Evolutionary conservation across 495 filamentous ascomycete species (phyloP).

Genomic region (Hypomontagnella submonticulosa): DNA sequence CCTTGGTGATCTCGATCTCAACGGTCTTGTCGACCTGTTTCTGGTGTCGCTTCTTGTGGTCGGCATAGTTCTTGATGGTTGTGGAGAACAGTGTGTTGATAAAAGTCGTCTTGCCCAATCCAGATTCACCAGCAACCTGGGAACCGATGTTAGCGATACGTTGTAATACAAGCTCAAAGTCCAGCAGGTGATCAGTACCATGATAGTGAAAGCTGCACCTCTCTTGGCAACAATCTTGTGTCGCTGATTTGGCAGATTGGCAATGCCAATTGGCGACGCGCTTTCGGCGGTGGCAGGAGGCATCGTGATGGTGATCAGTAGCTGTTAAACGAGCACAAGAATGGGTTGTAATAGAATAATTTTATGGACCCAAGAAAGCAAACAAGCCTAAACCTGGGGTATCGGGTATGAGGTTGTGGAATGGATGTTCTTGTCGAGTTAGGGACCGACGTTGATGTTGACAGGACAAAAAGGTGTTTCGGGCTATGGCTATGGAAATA

Average conservation of each 20-base stretch:
- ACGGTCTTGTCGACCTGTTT: conserved; percentile 99
- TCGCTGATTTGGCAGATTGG: conserved; percentile 97
- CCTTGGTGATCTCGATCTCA: conserved; percentile 99
- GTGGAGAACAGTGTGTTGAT: conserved; percentile 99
- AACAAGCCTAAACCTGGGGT: conserved; percentile 12
- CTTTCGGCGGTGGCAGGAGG: conserved; percentile 80
- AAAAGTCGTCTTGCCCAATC: conserved; percentile 98
- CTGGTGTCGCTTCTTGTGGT: conserved; percentile 96
- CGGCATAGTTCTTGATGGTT: conserved; percentile 99
- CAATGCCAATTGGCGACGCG: conserved; percentile 97
- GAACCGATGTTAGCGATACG: conserved; percentile 48
- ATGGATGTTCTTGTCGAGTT: conserved; percentile 15
- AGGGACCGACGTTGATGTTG: conserved; percentile 39
- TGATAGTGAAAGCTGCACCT: conserved; percentile 98
- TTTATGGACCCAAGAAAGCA: conserved; percentile 28
- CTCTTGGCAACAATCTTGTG: conserved; percentile 99
- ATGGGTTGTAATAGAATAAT: conserved; percentile 35
- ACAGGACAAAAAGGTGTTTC: conserved; percentile 28
- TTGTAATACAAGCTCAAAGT: background rate
- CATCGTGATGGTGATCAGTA: conserved; percentile 64
- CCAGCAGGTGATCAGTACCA: conserved; percentile 69
- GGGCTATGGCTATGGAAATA: conserved; percentile 4
- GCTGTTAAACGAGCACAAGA: conserved; percentile 41
- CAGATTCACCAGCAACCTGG: conserved; percentile 97
- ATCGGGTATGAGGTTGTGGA: conserved; percentile 6